Conservation (phyloP, 2,329 filamentous ascomycete species). For the Xylaria sp. region DNA sequence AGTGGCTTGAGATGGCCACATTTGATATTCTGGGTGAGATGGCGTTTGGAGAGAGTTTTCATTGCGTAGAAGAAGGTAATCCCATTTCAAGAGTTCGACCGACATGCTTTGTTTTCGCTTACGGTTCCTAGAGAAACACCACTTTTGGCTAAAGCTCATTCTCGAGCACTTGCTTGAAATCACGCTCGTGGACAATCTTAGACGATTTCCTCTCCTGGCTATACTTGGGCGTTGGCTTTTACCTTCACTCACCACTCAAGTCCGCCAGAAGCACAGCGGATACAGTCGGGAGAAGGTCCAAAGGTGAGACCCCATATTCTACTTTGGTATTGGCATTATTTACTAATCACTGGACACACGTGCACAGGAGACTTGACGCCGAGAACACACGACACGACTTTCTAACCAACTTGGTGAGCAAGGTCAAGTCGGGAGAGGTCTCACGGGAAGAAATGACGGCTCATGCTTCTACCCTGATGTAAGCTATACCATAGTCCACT, state of each 20-base stretch:
- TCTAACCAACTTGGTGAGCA: background rate
- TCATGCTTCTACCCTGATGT: background rate
- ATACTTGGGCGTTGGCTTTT: background rate
- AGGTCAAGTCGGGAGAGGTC: background rate
- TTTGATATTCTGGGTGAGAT: background rate
- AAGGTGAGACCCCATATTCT: background rate
- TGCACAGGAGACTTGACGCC: background rate
- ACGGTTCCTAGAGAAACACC: background rate
- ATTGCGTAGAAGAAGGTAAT: background rate
- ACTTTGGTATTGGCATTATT: background rate
- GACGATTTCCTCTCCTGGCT: background rate
- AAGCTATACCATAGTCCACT: too few species aligned
- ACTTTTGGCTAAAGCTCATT: background rate
- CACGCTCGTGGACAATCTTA: background rate
- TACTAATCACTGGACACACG: background rate
- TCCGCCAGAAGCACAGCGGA: background rate
- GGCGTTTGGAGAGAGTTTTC: background rate
- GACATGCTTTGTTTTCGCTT: too few species aligned
- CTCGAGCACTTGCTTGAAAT: background rate
- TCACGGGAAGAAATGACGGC: background rate
- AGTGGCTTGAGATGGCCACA: background rate
- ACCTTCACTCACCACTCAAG: background rate
- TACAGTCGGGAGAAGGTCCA: background rate
- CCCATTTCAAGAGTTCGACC: background rate
- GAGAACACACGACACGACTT: background rate